Percentiles rank a stretch among this genome's conserved stretches.
phyloP scores from a whole-genome alignment of 257 asterid species.

The Eucommia ulmoides region DNA sequence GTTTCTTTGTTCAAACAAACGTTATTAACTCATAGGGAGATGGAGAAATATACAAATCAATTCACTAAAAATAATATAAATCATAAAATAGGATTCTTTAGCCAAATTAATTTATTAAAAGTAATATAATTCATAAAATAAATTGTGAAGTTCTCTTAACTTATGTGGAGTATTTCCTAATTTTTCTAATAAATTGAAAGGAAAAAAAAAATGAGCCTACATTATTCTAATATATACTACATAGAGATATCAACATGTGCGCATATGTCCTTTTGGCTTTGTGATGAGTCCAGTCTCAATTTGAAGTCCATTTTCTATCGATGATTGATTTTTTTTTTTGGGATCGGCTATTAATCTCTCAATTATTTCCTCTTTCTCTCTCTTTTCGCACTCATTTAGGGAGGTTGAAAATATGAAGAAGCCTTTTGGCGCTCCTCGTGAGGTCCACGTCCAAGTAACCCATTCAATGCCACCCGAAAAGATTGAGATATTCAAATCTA shows the following conservation, averaged over 20 bases:
- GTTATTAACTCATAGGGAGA: too few relatives aligned
- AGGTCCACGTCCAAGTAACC: slow-evolving; percentile 12
- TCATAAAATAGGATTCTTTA: too few relatives aligned
- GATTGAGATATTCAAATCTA: slow-evolving; percentile 12
- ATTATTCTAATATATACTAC: background rate
- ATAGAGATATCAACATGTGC: background rate
- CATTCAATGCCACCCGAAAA: slow-evolving; percentile 13
- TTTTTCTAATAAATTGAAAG: too few relatives aligned
- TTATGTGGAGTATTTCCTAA: too few relatives aligned
- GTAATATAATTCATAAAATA: too few relatives aligned
- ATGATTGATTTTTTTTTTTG: background rate
- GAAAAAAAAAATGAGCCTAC: background rate
- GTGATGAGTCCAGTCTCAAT: background rate
- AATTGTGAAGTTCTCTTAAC: too few relatives aligned
- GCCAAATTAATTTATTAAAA: too few relatives aligned
- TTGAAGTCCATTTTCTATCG: background rate
- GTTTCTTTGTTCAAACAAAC: too few relatives aligned
- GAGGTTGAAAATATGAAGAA: slow-evolving; percentile 7
- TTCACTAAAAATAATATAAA: too few relatives aligned
- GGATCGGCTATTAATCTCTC: background rate
- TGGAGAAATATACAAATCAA: too few relatives aligned
- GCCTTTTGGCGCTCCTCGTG: slow-evolving; percentile 9
- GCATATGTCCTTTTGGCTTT: background rate
- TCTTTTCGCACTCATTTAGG: too few relatives aligned
- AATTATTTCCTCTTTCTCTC: too few relatives aligned